Conservation (phyloP, 2,329 filamentous ascomycete species). For the Colletotrichum sp. region DNA sequence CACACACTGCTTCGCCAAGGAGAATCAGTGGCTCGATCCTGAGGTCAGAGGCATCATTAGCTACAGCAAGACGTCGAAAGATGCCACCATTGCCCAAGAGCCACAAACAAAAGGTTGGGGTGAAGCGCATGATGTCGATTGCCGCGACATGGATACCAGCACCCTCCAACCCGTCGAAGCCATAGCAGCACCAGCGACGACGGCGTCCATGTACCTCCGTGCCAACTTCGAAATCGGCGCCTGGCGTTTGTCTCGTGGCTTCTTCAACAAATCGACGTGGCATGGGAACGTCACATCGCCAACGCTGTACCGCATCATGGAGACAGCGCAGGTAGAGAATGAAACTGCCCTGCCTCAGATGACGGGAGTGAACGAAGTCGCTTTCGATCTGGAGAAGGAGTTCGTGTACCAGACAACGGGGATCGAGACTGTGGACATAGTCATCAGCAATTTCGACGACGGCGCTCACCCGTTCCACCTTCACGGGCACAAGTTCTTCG, state of each 20-base stretch:
- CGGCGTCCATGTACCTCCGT: conserved; percentile 49
- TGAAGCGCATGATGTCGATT: conserved; percentile 51
- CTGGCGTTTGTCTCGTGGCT: conserved; percentile 57
- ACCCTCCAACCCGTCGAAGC: conserved; percentile 44
- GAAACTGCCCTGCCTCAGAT: not conserved
- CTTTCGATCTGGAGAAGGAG: conserved; percentile 30
- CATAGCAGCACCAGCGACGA: conserved; percentile 40
- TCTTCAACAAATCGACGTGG: conserved; percentile 59
- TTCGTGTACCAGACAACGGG: conserved; percentile 9
- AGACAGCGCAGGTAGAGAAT: conserved; percentile 15
- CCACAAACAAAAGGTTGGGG: conserved; percentile 54
- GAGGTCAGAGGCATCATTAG: conserved; percentile 36
- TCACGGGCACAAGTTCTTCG: conserved; percentile 64
- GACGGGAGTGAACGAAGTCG: conserved; percentile 31
- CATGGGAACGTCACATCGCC: conserved; percentile 40
- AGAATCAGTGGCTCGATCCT: conserved; percentile 33
- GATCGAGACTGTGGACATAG: conserved; percentile 25
- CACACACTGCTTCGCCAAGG: conserved; percentile 40
- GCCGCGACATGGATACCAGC: conserved; percentile 58
- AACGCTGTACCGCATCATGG: conserved; percentile 39
- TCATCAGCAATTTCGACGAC: conserved; percentile 38
- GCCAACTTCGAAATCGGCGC: conserved; percentile 61
- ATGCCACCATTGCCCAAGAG: not conserved
- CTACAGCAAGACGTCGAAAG: conserved; percentile 23
- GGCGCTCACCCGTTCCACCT: conserved; percentile 54